Base-by-base conservation (phyloP, 495 filamentous ascomycete species). In the Aspergillus egyptiacus region DNA sequence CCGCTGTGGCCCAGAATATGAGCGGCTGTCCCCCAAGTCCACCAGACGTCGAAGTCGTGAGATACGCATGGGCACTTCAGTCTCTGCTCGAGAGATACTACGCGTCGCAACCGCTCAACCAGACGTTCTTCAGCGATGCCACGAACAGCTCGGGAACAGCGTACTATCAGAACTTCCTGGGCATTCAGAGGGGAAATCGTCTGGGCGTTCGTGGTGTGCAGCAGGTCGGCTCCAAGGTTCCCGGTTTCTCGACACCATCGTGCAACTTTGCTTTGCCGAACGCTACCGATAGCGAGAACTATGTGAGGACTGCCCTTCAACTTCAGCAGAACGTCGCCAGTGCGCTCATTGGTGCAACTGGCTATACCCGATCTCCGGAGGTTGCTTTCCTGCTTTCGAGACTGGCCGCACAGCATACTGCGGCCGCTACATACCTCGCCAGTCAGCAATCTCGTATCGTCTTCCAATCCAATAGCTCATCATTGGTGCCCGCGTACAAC, bases 361-460 rank as follows among this genome's bases (percentile, higher is more conserved):
- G 58, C 4, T 68, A 60, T 51, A 66, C 65, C 32, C 55, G 61
- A 35, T 53, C 63, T 0, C 65, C 63, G 17, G 61, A 68, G 55
- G 60, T 66, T 10, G 53, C 65, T 9, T 66, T 68, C 56, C 53
- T 68, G 10, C 30, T 64, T 25, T 58, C 65, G 8, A 58, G 65
- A 36, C 33, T 68, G 41, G 63, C 65, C 13, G 59, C 63, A 37
- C 44, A 63, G 55, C 63, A 68, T 51, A 53, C 48, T 22, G 51
- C 54, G 1, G 58, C 61, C 9, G 54, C 60, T 14, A 53, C 55
- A 22, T 58, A 53, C 32, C 58, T 68, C 19, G 63, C 58, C 6
- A 54, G 48, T 46, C 50, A 60, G 15, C 51, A 61, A n/a, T 50
- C 51, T 32, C 36, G 55, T 1, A 37, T 50, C 24, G 24, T 60